Evolutionary conservation across 352 stramenopile species (phyloP).

Genomic region (Pythium aristosporum): DNA sequence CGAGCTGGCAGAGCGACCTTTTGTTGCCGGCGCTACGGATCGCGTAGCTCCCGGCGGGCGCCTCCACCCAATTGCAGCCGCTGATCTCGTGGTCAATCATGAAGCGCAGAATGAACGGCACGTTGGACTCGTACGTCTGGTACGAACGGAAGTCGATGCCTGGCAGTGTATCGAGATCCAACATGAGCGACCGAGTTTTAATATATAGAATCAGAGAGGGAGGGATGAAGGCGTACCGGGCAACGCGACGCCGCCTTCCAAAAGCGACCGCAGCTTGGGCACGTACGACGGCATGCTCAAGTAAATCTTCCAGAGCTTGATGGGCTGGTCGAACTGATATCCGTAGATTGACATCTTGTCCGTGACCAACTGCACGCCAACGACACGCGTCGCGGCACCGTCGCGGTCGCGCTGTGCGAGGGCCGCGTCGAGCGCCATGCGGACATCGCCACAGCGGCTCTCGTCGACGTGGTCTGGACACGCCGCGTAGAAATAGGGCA

Average conservation of each 20-base stretch:
- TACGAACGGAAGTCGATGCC: constrained; percentile 68
- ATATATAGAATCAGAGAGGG: no score
- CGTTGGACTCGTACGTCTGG: constrained; percentile 98
- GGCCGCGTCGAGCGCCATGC: constrained; percentile 54
- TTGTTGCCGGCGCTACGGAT: constrained; percentile 74
- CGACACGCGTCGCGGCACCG: constrained; percentile 45
- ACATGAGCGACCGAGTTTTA: no score
- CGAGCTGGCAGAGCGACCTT: constrained; percentile 91
- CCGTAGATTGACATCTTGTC: constrained; percentile 87
- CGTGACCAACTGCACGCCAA: constrained; percentile 70
- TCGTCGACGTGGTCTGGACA: constrained; percentile 76
- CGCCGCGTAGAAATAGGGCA: constrained; percentile 96
- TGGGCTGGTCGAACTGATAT: constrained; percentile 78
- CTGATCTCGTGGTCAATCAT: constrained; percentile 99
- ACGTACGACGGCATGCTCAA: constrained; percentile 95
- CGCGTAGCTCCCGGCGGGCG: constrained; percentile 90
- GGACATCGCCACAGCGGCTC: constrained; percentile 67
- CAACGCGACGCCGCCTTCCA: constrained; percentile 85
- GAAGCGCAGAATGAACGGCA: constrained; percentile 98
- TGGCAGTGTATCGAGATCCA: neutral
- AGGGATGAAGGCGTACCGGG: constrained; percentile 26
- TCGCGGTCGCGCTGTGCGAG: constrained; percentile 58
- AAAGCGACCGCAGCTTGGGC: constrained; percentile 88
- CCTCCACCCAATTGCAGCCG: constrained; percentile 97
- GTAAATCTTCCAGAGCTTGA: constrained; percentile 90